A percentile compares a stretch with the other conserved stretches of the same genome.
Conservation (phyloP, 495 filamentous ascomycete genomes). For the Aspergillus homomorphus region DNA sequence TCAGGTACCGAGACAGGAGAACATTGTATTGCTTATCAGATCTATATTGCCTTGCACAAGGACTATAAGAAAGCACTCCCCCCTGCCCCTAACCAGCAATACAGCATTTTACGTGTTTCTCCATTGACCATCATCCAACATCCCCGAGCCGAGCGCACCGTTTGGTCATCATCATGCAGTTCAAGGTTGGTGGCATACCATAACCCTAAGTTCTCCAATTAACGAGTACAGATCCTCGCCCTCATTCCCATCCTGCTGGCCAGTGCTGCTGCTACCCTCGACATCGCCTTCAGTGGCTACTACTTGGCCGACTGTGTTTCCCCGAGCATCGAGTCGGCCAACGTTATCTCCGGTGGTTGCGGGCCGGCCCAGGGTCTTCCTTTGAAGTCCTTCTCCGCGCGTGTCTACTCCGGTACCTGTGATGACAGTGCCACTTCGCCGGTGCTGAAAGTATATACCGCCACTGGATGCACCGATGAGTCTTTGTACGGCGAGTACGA, state of each 20-base stretch:
- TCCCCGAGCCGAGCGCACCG: neutral
- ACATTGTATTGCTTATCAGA: neutral
- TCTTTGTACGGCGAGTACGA: neutral
- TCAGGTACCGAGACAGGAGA: too few relatives aligned
- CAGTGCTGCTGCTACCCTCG: neutral
- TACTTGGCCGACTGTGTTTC: constrained; percentile 3
- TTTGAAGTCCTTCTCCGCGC: constrained; percentile 6
- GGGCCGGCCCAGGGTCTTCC: constrained; percentile 2
- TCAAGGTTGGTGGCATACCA: neutral
- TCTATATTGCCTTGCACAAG: neutral
- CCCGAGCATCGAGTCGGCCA: constrained; percentile 5
- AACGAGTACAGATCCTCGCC: neutral
- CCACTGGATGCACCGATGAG: neutral
- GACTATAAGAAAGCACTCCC: neutral
- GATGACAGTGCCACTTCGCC: neutral
- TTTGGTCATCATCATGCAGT: neutral
- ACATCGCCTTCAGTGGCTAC: constrained; percentile 8
- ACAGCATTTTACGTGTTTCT: neutral
- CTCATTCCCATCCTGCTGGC: neutral
- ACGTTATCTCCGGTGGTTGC: constrained; percentile 3
- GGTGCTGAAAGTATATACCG: neutral
- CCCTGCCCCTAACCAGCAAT: neutral
- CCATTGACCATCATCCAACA: neutral
- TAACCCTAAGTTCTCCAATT: neutral
- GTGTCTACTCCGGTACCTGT: constrained; percentile 3